Conservation (phyloP, 2,329 filamentous ascomycete species). For the Cladorrhinum sp. region DNA sequence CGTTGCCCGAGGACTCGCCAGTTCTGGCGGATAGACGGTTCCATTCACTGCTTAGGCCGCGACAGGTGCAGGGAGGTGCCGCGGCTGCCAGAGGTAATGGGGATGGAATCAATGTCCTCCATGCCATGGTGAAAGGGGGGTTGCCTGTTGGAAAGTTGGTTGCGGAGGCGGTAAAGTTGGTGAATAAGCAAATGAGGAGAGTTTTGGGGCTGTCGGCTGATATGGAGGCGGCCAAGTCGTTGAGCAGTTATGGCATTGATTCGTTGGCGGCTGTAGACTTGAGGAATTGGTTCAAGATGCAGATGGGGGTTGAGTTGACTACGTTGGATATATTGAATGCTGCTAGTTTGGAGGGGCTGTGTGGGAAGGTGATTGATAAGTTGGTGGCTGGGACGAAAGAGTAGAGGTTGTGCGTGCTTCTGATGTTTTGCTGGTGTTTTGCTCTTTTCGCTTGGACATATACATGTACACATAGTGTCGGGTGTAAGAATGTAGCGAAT, state of each 20-base stretch:
- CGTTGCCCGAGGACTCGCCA: constrained; percentile 9
- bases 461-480: too few relatives aligned
- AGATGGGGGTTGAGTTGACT: constrained; percentile 25
- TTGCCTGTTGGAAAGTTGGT: neutral
- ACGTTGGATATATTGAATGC: constrained; percentile 25
- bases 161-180: constrained; percentile 3
- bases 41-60: constrained; percentile 8
- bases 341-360: constrained; percentile 15
- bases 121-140: constrained; percentile 1
- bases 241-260: constrained; percentile 30
- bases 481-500: too few relatives aligned
- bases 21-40: constrained; percentile 13
- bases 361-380: constrained; percentile 20
- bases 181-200: constrained; percentile 10
- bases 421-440: too few relatives aligned
- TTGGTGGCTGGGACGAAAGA: neutral
- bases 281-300: constrained; percentile 29
- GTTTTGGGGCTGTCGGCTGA: constrained; percentile 18
- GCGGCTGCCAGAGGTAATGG: neutral
- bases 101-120: constrained; percentile 6
- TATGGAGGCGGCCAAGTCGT: constrained; percentile 19
- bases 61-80: neutral
- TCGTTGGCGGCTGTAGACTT: constrained; percentile 34
- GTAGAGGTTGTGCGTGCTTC: neutral
- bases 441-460: too few relatives aligned